Percentiles rank a stretch among this genome's conserved stretches.
Conservation (phyloP, 202 grass and related monocot genomes). For the Dendrocalamus latiflorus region DNA sequence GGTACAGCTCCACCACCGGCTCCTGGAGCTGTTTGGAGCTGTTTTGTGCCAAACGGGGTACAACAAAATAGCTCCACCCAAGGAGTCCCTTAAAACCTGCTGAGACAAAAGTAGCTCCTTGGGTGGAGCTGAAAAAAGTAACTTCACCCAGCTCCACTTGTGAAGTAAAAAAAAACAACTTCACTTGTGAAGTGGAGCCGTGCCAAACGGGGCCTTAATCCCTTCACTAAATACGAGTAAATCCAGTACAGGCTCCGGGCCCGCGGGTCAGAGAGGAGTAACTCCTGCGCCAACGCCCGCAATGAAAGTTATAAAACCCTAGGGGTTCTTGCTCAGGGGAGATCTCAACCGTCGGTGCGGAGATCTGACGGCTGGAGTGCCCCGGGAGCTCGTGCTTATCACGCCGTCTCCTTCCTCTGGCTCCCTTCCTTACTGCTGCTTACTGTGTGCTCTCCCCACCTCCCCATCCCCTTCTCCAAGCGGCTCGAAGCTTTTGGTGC, state of each 20-base stretch:
- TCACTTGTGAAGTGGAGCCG: too few species aligned
- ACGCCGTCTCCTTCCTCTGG: constrained; percentile 29
- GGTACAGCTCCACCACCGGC: too few species aligned
- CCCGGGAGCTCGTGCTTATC: constrained; percentile 59
- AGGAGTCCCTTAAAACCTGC: too few species aligned
- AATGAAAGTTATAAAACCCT: constrained; percentile 77
- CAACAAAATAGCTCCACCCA: too few species aligned
- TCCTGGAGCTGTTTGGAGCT: too few species aligned
- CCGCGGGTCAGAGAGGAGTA: constrained; percentile 32
- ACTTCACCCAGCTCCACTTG: too few species aligned
- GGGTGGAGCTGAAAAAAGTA: too few species aligned
- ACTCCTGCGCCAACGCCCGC: constrained; percentile 19
- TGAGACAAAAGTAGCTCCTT: too few species aligned
- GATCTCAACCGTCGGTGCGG: constrained; percentile 19
- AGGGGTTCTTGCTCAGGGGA: constrained; percentile 41
- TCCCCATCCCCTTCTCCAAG: constrained; percentile 3
- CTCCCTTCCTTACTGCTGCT: constrained; percentile 32
- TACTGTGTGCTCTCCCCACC: constrained; percentile 26
- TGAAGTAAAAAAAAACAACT: too few species aligned
- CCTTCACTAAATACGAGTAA: neutral
- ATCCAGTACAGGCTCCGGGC: neutral
- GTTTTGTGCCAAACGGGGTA: too few species aligned
- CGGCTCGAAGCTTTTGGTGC: constrained; percentile 5
- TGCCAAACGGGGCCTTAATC: too few species aligned
- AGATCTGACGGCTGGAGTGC: constrained; percentile 27